These are phyloP conservation scores for Podila epigama DNA, from an alignment of 192 early-diverging fungal genomes.

Conservation along the genomic window DNA sequence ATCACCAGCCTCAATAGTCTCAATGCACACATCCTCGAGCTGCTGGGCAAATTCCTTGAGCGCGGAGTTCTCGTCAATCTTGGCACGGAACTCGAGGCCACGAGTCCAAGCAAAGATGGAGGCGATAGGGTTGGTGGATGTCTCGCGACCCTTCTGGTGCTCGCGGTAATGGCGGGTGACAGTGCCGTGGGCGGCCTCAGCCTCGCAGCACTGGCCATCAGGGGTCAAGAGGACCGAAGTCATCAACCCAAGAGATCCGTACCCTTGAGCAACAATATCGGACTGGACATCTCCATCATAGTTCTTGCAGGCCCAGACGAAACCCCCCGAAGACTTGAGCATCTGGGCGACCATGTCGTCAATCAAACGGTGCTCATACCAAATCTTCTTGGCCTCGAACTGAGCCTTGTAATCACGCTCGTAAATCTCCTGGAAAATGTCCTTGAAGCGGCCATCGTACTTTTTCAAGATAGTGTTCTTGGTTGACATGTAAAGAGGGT, in stretches of 20 bases:
- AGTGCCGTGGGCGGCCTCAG: constrained; percentile 98
- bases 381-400: constrained; percentile 88
- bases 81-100: constrained; percentile 94
- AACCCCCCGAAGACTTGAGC: constrained; percentile 93
- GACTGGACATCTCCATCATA: constrained; percentile 98
- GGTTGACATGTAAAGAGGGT: constrained; percentile 95
- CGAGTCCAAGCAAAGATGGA: constrained; percentile 97
- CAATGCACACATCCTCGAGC: constrained; percentile 89
- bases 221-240: constrained; percentile 95
- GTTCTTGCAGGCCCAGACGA: constrained; percentile 96
- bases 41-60: constrained; percentile 78
- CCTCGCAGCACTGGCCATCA: constrained; percentile 91
- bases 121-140: constrained; percentile 97
- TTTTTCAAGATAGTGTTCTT: constrained; percentile 98
- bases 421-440: constrained; percentile 93
- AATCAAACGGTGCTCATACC: constrained; percentile 98
- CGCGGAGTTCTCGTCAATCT: constrained; percentile 86
- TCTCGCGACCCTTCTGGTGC: constrained; percentile 97
- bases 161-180: constrained; percentile 95
- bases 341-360: constrained; percentile 99
- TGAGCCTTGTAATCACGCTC: constrained; percentile 81
- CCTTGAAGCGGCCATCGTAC: constrained; percentile 98
- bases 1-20: constrained; percentile 82
- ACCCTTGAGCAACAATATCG: constrained; percentile 96
- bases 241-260: constrained; percentile 95